A percentile compares a stretch with the other conserved stretches of the same genome.
These are phyloP conservation scores for Capsella rubella DNA, from an alignment of 441 rosid genomes.

Conservation along the genomic window DNA sequence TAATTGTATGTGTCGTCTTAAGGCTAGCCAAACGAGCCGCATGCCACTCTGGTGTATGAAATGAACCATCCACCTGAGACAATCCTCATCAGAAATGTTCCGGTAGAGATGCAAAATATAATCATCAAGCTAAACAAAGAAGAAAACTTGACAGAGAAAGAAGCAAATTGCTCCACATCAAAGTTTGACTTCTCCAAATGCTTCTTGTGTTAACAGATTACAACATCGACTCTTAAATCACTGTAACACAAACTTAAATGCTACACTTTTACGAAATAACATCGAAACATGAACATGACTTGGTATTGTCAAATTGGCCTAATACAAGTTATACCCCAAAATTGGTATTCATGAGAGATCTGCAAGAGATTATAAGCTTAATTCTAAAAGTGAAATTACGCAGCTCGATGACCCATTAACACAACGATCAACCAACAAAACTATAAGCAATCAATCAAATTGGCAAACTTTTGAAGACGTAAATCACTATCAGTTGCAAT, in stretches of 20 bases:
- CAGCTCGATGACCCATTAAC: conserved; percentile 13
- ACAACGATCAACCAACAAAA: conserved; percentile 11
- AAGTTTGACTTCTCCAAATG: conserved; percentile 9
- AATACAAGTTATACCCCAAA: conserved; percentile 9
- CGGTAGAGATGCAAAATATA: conserved; percentile 34
- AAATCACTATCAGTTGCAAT: background rate
- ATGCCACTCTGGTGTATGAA: conserved; percentile 99
- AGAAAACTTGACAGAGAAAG: conserved; percentile 24
- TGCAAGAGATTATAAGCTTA: background rate
- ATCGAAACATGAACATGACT: background rate
- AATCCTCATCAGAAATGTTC: conserved; percentile 89
- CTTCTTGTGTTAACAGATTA: background rate
- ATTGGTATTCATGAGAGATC: conserved; percentile 16
- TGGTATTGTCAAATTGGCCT: background rate
- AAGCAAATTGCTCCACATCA: background rate
- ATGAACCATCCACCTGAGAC: conserved; percentile 99
- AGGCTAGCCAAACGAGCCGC: conserved; percentile 99
- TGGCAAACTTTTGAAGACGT: background rate
- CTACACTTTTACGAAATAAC: background rate
- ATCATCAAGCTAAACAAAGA: background rate
- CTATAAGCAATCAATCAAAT: conserved; percentile 23
- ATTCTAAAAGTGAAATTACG: background rate
- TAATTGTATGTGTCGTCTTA: conserved; percentile 88
- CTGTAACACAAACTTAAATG: background rate
- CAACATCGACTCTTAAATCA: conserved; percentile 19